phyloP scores from a whole-genome alignment of 2,329 filamentous ascomycete genomes.

The Ophiostoma montium region DNA sequence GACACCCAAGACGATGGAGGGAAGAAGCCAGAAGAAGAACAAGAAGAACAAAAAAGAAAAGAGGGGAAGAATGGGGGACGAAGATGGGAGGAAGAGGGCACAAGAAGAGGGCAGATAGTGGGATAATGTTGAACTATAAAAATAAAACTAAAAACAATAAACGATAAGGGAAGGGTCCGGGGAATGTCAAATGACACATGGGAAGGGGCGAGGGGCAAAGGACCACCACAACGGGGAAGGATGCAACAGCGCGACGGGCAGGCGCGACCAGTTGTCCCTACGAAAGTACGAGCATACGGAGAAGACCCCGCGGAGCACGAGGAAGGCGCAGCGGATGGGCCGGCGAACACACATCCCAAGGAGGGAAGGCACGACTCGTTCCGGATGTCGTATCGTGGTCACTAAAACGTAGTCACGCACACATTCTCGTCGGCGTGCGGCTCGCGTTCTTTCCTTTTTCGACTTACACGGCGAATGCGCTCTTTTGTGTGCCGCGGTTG shows the following conservation, averaged over 20 bases:
- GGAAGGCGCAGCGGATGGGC: not conserved
- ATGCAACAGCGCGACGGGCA: not conserved
- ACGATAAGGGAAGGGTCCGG: not conserved
- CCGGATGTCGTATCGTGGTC: too few relatives aligned
- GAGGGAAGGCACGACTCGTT: not conserved
- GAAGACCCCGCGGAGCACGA: not conserved
- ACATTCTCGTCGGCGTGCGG: not conserved
- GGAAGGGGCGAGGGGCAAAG: conserved; percentile 1
- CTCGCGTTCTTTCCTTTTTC: not conserved
- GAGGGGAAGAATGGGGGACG: not conserved
- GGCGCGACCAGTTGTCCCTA: not conserved
- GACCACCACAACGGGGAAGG: not conserved
- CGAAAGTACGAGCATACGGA: not conserved
- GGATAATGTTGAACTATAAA: too few relatives aligned
- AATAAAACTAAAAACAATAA: not conserved
- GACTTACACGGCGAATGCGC: not conserved
- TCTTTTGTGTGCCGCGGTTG: not conserved
- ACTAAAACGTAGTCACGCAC: not conserved
- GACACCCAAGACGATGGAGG: too few relatives aligned
- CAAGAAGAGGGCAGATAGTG: not conserved
- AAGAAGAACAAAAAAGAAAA: not conserved
- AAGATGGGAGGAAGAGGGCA: not conserved
- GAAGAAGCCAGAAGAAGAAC: not conserved
- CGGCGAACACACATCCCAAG: not conserved
- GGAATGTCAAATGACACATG: not conserved